Base-by-base conservation (phyloP, 2,329 filamentous ascomycete genomes). In the Thelonectria olida region DNA sequence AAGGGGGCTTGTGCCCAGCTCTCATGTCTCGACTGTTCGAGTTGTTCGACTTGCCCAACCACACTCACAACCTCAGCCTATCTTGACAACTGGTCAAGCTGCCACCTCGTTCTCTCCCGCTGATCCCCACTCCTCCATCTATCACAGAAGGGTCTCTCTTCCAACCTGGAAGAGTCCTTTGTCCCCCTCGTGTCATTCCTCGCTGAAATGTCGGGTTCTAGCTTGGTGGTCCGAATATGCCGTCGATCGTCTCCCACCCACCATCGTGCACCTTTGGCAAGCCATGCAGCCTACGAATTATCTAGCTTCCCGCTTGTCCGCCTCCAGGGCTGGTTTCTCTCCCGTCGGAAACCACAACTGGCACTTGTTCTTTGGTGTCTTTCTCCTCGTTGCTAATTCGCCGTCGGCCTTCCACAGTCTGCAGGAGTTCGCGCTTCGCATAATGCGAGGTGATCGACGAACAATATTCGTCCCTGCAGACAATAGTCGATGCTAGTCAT, bases 91-190 rank as follows among this genome's bases (percentile, higher is more conserved):
- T 42, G 54, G 47, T 61, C 42, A 23, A 51, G 42, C 38, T 54
- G 38, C 50, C 62, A 54, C 62, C 58, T 70, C 61, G 53, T 63
- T 56, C 63, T 58, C 57, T 68, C 61, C 65, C 59, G 51, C 56
- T 47, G 53, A 62, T 58, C 50, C 50, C 49, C 56, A 64, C 65
- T 22, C 57, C 59, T 67, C 31, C 44, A 22, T 47, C 44, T 41
- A n/a, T n/a, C n/a, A n/a, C n/a, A n/a, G n/a, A n/a, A n/a, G n/a
- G n/a, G n/a, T n/a, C n/a, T n/a, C n/a, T n/a, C 39, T n/a, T 27
- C 19, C 22, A 22, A 22, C 7, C 27, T 38, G 17, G 13, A 31
- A 25, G 20, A 25, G 10, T 25, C 25, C 36, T 54, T 23, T 47
- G 41, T 60, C 58, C 42, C 48, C 56, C 17, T 48, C 44, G 55